Conservation (phyloP, 2,329 filamentous ascomycete genomes). For the Niveomyces coronatus region DNA sequence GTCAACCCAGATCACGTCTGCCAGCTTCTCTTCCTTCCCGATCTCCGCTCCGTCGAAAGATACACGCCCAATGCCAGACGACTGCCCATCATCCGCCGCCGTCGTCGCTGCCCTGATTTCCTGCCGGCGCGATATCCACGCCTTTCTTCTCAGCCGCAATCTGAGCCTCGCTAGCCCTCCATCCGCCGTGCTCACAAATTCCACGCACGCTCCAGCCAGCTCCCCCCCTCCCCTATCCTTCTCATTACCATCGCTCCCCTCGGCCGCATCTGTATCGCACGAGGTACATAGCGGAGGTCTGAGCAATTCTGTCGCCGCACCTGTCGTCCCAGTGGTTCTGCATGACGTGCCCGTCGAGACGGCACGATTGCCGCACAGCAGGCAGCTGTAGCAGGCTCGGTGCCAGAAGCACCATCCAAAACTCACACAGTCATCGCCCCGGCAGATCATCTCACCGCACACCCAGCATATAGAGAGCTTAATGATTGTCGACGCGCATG, state of each 20-base stretch:
- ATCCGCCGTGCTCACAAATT: constrained; percentile 33
- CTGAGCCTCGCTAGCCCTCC: constrained; percentile 35
- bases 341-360: constrained; percentile 15
- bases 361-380: constrained; percentile 36
- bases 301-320: constrained; percentile 29
- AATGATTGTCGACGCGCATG: constrained; percentile 37
- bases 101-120: too few species aligned
- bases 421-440: constrained; percentile 44
- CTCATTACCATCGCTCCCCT: constrained; percentile 21
- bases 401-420: constrained; percentile 55
- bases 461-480: constrained; percentile 48
- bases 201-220: constrained; percentile 31
- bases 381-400: constrained; percentile 43
- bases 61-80: background rate
- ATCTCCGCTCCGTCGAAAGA: background rate
- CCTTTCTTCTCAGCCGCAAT: constrained; percentile 22
- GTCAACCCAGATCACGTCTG: constrained; percentile 36
- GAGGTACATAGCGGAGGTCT: constrained; percentile 39
- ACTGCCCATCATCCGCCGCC: too few species aligned
- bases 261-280: constrained; percentile 34
- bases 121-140: background rate
- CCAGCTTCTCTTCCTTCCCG: constrained; percentile 15
- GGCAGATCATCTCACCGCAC: constrained; percentile 43
- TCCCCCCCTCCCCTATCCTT: constrained; percentile 12
- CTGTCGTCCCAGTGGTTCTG: constrained; percentile 19